Evolutionary conservation across 129 eudicot genomes (phyloP), one percentile per base, ranked within the genome.

Genomic region (Centaurea solstitialis): DNA sequence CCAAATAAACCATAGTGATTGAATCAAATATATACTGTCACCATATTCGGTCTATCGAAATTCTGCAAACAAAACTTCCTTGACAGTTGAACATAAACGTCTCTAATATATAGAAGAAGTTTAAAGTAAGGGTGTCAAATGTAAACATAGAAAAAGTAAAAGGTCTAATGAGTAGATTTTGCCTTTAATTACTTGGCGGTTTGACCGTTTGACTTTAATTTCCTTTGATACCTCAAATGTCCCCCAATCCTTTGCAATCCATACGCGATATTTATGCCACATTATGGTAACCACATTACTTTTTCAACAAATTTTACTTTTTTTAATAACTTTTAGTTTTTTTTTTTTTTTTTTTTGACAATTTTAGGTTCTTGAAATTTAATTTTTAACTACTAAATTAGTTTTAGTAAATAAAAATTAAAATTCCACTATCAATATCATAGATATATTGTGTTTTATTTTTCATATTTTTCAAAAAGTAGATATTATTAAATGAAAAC

Each of bases 141-240:
- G 81, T n/a, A 17, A 68, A n/a, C 22, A n/a, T 12, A 35, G 26
- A 69, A 23, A 11, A 82, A 20, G 65, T 82, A 38, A 22, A 69
- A 50, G 67, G 73, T 38, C 77, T 53, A 40, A 35, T 53, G 38
- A n/a, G 62, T 30, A 68, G 6, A 69, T 18, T 9, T 2, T 33
- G 69, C 23, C 17, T 74, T 65, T 68, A 33, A 35, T 37, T 18
- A 74, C 62, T 40, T 23, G 47, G 35, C 64, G 76, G 81, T 82
- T 82, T 81, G 76, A 81, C 80, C 76, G 11, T 68, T 75, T 82
- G 85, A 82, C 81, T 57, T 81, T 10, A 17, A 82, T 76, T 69
- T 53, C 47, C 53, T 76, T 76, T 69, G 35, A 40, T 12, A 22
- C 47, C 47, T 74, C 59, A 18, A 39, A 30, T 68, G 80, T 81